Evolutionary conservation across 495 filamentous ascomycete species (phyloP), one percentile per base, ranked within the genome.

Genomic region (Tetracladium marchalianum): DNA sequence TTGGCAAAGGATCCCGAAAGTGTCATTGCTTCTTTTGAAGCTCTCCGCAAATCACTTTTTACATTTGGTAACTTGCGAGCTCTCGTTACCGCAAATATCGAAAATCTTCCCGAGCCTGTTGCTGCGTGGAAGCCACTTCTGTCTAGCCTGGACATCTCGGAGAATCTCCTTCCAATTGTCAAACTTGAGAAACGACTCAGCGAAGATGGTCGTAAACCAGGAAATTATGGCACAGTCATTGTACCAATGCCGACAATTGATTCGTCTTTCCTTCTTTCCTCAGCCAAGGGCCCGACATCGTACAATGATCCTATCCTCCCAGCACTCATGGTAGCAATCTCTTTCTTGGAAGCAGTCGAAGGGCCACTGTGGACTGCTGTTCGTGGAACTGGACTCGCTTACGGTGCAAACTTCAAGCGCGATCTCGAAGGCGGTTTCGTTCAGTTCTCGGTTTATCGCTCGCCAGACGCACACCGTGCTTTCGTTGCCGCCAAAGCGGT

Each of bases 161-260:
- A 46, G 10, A 33, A 44, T 22, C 52, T 67, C 31, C 53, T 42
- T 41, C 70, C 73, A 10, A 69, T 76, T 35, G 51, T 63, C 36
- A 67, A 68, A 42, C 62, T 63, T 5, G 45, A 71, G 39, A 67
- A 76, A 13, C 71, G 84, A 31, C 76, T 95, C 16, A 90, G 76
- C 51, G 67, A 76, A 11, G 77, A 81, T 32, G 92, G 89, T 7
- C 68, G 72, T 34, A 75, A 73, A 6, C 81, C 90, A 11, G 90
- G 90, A 12, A 69, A 75, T 32, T 66, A 81, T 39, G 74, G 74
- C 13, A 79, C 84, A 8, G 84, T 85, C 48, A 72, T 99, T 39
- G 76, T 99, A 17, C 90, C 90, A 12, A 85, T 99, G 77, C 78
- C 85, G 1, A 86, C 90, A 5, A 84, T 95, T 44, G 92, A 99